Percentiles rank a stretch among this genome's conserved stretches.
Evolutionary conservation across 1,284 basidiomycete genomes (phyloP).

Genomic region (Pyrrhoderma lamaoense): DNA sequence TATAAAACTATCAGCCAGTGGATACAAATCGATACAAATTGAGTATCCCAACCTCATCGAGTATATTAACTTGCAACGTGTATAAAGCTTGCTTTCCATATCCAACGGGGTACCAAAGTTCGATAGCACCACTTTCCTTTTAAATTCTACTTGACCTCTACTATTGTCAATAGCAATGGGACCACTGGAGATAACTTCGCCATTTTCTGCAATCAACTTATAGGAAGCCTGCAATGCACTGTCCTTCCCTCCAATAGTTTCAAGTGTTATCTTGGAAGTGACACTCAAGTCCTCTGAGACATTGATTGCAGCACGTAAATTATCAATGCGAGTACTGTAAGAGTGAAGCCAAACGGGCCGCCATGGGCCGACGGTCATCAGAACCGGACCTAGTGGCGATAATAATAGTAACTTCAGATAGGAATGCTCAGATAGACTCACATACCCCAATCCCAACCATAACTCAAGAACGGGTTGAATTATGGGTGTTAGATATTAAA

Average conservation of each 20-base stretch:
- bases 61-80: slow-evolving; percentile 45
- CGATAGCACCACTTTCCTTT: slow-evolving; percentile 55
- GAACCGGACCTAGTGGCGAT: slow-evolving; percentile 47
- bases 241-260: slow-evolving; percentile 29
- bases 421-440: background rate
- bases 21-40: slow-evolving; percentile 2
- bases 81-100: slow-evolving; percentile 80
- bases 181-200: slow-evolving; percentile 33
- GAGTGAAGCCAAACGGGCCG: slow-evolving; percentile 65
- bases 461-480: slow-evolving; percentile 36
- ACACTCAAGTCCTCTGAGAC: slow-evolving; percentile 48
- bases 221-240: slow-evolving; percentile 32
- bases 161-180: slow-evolving; percentile 33
- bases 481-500: background rate
- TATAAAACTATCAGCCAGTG: background rate
- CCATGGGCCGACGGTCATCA: slow-evolving; percentile 78
- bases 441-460: slow-evolving; percentile 82
- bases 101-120: slow-evolving; percentile 80
- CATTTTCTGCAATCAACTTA: slow-evolving; percentile 30
- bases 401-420: slow-evolving; percentile 5
- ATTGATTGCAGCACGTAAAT: slow-evolving; percentile 50
- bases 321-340: slow-evolving; percentile 56
- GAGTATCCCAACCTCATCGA: slow-evolving; percentile 37
- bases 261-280: slow-evolving; percentile 26
- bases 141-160: slow-evolving; percentile 38